Conservation (phyloP, 2,329 filamentous ascomycete genomes). For the Diaporthe aspalathi region DNA sequence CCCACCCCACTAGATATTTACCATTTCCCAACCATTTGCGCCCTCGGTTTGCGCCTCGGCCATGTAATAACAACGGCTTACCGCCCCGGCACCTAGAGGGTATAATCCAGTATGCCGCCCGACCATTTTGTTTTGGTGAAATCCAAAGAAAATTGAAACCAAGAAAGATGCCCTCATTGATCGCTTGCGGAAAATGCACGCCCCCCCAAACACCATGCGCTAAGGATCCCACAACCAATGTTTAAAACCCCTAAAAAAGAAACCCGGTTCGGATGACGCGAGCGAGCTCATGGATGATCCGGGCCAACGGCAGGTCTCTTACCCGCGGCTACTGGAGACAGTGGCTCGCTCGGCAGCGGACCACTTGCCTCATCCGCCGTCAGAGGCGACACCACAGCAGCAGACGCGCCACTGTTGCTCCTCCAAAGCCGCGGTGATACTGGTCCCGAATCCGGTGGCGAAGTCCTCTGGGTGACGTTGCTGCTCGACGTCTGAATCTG, state of each 20-base stretch:
- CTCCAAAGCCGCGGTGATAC: constrained; percentile 36
- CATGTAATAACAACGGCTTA: neutral
- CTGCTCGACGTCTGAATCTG: constrained; percentile 24
- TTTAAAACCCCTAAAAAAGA: neutral
- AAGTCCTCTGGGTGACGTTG: constrained; percentile 14
- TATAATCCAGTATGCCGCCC: neutral
- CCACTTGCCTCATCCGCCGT: constrained; percentile 17
- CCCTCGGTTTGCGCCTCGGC: constrained; percentile 6
- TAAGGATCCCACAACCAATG: constrained; percentile 6
- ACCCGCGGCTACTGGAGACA: constrained; percentile 14
- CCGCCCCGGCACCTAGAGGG: constrained; percentile 8
- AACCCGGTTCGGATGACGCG: constrained; percentile 3
- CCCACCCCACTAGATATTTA: neutral
- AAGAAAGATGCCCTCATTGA: constrained; percentile 9
- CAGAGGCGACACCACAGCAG: constrained; percentile 1
- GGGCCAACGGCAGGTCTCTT: constrained; percentile 11
- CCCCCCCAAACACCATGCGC: constrained; percentile 33
- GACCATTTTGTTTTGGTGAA: constrained; percentile 17
- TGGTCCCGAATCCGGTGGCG: constrained; percentile 24
- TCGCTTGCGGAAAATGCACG: constrained; percentile 30
- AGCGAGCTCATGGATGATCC: constrained; percentile 13
- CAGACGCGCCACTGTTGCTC: constrained; percentile 33
- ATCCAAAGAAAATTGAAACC: neutral
- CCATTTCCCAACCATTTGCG: constrained; percentile 4
- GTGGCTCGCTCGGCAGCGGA: constrained; percentile 3